phyloP scores from a whole-genome alignment of 306 rosid species.

The Pachyrhizus erosus region DNA sequence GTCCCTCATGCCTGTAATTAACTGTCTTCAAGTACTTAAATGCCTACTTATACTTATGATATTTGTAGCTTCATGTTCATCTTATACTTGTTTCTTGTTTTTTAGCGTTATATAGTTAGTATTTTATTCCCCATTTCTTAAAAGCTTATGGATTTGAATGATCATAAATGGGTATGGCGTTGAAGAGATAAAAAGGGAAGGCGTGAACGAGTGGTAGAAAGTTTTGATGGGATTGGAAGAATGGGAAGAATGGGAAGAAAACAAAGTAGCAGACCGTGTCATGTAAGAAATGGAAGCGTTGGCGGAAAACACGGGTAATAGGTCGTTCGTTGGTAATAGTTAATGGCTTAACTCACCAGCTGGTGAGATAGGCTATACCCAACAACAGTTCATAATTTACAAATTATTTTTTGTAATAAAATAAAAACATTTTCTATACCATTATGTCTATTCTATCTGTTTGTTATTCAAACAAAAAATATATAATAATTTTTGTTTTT shows the following conservation, averaged over 20 bases:
- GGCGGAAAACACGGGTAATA: neutral
- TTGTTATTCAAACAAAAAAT: too few relatives aligned
- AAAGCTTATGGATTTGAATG: neutral
- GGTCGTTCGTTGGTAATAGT: neutral
- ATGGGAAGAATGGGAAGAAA: neutral
- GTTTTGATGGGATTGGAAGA: neutral
- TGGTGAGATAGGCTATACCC: neutral
- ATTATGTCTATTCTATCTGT: too few relatives aligned
- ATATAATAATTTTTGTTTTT: too few relatives aligned
- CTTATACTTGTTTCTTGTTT: neutral
- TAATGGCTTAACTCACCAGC: neutral
- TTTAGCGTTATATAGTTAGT: neutral
- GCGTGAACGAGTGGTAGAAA: neutral
- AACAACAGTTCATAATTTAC: neutral
- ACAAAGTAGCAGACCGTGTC: neutral
- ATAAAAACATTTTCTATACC: too few relatives aligned
- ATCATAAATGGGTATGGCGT: neutral
- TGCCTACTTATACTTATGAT: neutral
- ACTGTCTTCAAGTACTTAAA: neutral
- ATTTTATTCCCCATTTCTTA: neutral
- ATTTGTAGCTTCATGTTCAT: neutral
- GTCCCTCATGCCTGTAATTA: constrained; percentile 35
- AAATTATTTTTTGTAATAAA: neutral
- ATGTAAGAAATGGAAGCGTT: neutral
- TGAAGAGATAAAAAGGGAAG: neutral